Evolutionary conservation across 2,329 filamentous ascomycete species (phyloP), one percentile per base, ranked within the genome.

Genomic region (Aspergillus brunneoviolaceus): DNA sequence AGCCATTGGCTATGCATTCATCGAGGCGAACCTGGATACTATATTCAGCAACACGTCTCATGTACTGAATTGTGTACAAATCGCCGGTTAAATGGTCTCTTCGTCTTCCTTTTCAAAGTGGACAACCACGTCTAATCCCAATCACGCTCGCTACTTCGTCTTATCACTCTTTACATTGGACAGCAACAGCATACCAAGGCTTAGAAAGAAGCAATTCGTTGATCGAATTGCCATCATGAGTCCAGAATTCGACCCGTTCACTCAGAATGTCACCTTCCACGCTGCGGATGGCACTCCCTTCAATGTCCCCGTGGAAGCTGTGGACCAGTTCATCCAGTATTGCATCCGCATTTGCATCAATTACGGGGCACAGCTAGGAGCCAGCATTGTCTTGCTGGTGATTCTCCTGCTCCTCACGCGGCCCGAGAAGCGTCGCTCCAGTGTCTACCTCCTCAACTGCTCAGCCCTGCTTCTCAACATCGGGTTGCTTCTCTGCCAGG

Each of bases 311-410:
- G 72, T 87, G 60, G 51, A 63, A 9, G 70, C 74, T 3, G 60
- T 88, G 45, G 74, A 85, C 65, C 57, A 63, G 4, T 80, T 79
- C 53, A 73, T 81, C 57, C 72, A 77, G 60, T 83, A 83, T 69
- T 79, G 79, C 60, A 73, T 80, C 59, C 76, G 76, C 9, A 70
- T 81, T 39, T 80, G 75, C 70, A 86, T 90, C 79, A 88, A 87
- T 75, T 91, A 88, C 71, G 87, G 85, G 55, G 77, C 83, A 19
- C 90, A 94, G 72, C 81, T 92, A 55, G 91, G 91, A 31, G 85
- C 89, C 25, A 85, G 84, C 51, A 64, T 88, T 59, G 76, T 89
- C 61, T 84, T 92, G 69, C 78, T 93, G 19, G 66, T 89, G 49
- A 80, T 89, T 31, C 78, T 93, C 2, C 76, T 92, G 11, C 76